A percentile compares a stretch with the other conserved stretches of the same genome.
These are phyloP conservation scores for Claviceps spartinae DNA, from an alignment of 2,329 filamentous ascomycete genomes.

Conservation along the genomic window DNA sequence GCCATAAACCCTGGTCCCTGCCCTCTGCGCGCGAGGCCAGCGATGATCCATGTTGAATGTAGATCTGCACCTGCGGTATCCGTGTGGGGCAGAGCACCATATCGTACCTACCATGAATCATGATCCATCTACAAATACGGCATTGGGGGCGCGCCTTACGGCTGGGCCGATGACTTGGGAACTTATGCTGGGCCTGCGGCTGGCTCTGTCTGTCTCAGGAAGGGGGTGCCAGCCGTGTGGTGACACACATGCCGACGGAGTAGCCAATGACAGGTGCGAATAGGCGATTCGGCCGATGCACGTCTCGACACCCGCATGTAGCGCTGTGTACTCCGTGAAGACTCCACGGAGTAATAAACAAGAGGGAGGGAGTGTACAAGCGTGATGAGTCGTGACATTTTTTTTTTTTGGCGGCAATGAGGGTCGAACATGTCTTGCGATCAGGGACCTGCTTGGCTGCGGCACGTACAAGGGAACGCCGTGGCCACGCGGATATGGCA, in stretches of 20 bases:
- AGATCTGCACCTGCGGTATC: slow-evolving; percentile 2
- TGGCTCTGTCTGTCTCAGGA: too few relatives aligned
- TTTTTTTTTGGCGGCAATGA: not conserved
- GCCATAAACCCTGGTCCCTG: not conserved
- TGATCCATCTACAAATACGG: not conserved
- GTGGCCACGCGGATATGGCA: not conserved
- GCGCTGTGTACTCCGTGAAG: not conserved
- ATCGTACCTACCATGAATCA: too few relatives aligned
- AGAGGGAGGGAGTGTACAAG: not conserved
- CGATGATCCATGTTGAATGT: not conserved
- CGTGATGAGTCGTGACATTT: not conserved
- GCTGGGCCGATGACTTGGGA: too few relatives aligned
- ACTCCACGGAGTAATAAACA: not conserved
- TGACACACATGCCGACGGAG: not conserved
- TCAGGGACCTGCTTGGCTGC: not conserved
- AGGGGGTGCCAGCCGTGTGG: not conserved
- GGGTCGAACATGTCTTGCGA: not conserved
- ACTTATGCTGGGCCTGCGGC: too few relatives aligned
- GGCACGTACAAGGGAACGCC: not conserved
- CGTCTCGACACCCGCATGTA: too few relatives aligned
- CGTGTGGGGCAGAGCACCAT: not conserved
- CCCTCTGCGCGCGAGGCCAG: not conserved
- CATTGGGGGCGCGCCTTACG: not conserved
- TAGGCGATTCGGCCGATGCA: slow-evolving; percentile 4
- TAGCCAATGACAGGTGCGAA: not conserved